Base-by-base conservation (phyloP, 78 protist species). In the Cavenderia fasciculata region DNA sequence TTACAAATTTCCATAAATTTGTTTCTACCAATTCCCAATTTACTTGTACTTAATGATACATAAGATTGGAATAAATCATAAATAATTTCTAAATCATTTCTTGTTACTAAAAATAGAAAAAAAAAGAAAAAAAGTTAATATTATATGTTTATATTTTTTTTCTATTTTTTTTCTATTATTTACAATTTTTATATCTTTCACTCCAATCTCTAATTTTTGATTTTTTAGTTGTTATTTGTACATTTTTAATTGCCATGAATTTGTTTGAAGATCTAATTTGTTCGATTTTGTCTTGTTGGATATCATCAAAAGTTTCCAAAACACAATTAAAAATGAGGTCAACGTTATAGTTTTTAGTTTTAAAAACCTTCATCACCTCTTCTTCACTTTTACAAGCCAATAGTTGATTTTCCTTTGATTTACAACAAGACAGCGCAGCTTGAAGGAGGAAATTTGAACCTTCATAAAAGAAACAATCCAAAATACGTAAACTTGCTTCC, bases 401-500 rank as follows among this genome's bases (percentile, higher is more conserved):
- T 14, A 89, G 76, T 6, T 31, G 52, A n/a, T 1, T 2, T 49
- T 89, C 75, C 1, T 57, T 46, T 0, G 68, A 25, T 40, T 91
- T 82, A 10, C 79, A 77, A 49, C 38, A 47, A 2, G 77, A 74
- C 10, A 91, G 52, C 2, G 68, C 84, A 54, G 82, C 78, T 41
- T 68, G 49, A 33, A 91, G 82, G 4, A 91, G 44, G 36, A 91
- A 46, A n/a, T 76, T 51, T 0, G 82, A 18, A 4, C 94, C 91
- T 25, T 91, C 92, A 46, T 51, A 27, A 34, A 91, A 91, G 33
- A 91, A 27, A 62, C 86, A 68, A 46, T 91, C 94, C 23, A 91
- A n/a, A 14, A 91, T 38, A 4, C 94, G 19, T 16, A 91, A 33
- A 12, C 62, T 40, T n/a, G 69, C 21, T 25, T 74, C 94, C 73